A percentile compares a stretch with the other conserved stretches of the same genome.
These are phyloP conservation scores for Solanum clarkiae DNA, from an alignment of 257 asterid species.

Conservation along the genomic window DNA sequence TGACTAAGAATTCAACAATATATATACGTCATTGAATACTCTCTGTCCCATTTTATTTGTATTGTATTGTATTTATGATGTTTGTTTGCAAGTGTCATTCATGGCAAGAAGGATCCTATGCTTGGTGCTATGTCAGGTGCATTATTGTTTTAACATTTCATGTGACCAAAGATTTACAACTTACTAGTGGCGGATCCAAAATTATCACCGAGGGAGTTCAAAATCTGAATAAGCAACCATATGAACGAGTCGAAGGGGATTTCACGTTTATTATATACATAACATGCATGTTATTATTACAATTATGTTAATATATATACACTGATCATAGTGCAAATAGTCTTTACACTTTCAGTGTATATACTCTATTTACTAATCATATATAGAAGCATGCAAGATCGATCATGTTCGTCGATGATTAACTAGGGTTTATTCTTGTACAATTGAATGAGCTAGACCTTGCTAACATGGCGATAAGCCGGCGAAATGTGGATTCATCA, in stretches of 20 bases:
- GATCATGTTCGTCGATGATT: not conserved
- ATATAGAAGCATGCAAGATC: not conserved
- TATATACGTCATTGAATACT: not conserved
- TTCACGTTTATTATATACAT: too few species aligned
- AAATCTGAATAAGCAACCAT: too few species aligned
- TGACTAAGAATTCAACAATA: not conserved
- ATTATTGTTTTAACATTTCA: not conserved
- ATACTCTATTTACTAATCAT: not conserved
- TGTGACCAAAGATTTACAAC: not conserved
- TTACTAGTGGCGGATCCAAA: not conserved
- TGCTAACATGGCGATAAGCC: not conserved
- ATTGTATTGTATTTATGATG: not conserved
- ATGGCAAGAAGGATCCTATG: not conserved
- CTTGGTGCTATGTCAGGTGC: not conserved
- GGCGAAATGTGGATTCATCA: not conserved
- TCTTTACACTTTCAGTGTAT: not conserved
- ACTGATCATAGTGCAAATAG: not conserved
- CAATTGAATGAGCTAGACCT: not conserved
- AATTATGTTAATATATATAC: not conserved
- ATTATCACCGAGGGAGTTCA: too few species aligned
- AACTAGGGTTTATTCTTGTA: not conserved
- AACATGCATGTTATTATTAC: not conserved
- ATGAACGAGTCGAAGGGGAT: too few species aligned
- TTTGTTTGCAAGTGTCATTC: not conserved
- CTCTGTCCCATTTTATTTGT: not conserved